Conservation (phyloP, 1,284 basidiomycete genomes). For the Ceratobasidium sp. region DNA sequence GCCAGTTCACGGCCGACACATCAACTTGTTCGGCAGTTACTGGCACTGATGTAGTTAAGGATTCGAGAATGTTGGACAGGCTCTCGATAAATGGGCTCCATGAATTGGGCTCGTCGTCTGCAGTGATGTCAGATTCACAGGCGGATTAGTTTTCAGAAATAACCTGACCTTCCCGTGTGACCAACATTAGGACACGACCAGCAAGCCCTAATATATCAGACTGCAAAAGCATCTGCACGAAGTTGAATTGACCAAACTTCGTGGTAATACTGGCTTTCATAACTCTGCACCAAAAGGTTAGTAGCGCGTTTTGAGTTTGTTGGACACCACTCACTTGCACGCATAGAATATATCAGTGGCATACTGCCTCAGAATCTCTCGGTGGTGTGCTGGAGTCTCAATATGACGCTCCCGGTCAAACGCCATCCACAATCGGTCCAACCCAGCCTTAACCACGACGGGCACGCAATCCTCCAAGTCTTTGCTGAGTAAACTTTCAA, state of each 20-base stretch:
- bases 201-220: neutral
- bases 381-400: neutral
- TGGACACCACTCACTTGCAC: neutral
- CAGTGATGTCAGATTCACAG: neutral
- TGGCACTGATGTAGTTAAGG: no score
- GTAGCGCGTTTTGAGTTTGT: neutral
- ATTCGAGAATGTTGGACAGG: neutral
- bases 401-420: slow-evolving; percentile 14
- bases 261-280: neutral
- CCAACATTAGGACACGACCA: slow-evolving; percentile 17
- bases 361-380: neutral
- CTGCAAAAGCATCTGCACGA: neutral
- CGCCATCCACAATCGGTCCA: slow-evolving; percentile 9
- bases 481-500: neutral
- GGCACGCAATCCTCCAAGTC: neutral
- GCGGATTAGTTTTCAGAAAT: neutral
- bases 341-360: neutral
- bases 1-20: no score
- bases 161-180: slow-evolving; percentile 5
- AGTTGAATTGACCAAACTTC: neutral
- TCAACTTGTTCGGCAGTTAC: no score
- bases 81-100: neutral
- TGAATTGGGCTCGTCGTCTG: neutral
- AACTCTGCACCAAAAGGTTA: neutral
- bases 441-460: neutral